phyloP scores from a whole-genome alignment of 2,329 filamentous ascomycete genomes.

The Pestalotiopsis fici region DNA sequence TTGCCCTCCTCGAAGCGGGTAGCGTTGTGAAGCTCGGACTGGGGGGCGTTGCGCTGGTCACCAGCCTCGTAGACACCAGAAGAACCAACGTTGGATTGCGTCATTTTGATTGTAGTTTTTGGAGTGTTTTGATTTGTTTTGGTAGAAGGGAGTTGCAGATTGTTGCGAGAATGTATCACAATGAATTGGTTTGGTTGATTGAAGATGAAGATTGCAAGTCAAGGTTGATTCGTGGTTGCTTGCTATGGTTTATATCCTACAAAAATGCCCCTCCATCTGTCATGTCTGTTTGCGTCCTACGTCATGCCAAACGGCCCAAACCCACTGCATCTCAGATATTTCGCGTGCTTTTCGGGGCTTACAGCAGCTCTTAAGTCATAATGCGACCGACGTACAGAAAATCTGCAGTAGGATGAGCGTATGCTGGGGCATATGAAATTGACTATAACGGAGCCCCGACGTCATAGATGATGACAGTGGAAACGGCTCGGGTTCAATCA shows the following conservation, averaged over 20 bases:
- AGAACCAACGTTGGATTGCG: constrained; percentile 67
- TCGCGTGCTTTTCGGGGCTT: background rate
- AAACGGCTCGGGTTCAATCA: background rate
- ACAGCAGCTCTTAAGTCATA: background rate
- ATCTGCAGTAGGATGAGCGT: background rate
- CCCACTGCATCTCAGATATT: background rate
- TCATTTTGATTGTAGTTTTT: constrained; percentile 27
- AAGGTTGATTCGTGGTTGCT: background rate
- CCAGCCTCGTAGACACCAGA: constrained; percentile 70
- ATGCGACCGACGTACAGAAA: background rate
- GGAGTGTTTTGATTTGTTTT: constrained; percentile 7
- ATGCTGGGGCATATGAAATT: background rate
- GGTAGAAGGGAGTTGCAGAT: background rate
- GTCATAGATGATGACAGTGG: constrained; percentile 4
- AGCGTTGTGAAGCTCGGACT: constrained; percentile 50
- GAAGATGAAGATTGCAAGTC: background rate
- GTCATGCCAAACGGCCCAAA: background rate
- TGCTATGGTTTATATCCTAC: constrained; percentile 3
- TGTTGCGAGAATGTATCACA: background rate
- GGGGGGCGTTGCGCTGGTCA: constrained; percentile 69
- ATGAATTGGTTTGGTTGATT: background rate
- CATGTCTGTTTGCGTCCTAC: background rate
- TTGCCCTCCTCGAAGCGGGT: constrained; percentile 73
- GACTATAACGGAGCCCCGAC: constrained; percentile 4
- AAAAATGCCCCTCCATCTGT: background rate